Conservation (phyloP, 2,329 filamentous ascomycete species). For the Penicillium psychrosexuale region DNA sequence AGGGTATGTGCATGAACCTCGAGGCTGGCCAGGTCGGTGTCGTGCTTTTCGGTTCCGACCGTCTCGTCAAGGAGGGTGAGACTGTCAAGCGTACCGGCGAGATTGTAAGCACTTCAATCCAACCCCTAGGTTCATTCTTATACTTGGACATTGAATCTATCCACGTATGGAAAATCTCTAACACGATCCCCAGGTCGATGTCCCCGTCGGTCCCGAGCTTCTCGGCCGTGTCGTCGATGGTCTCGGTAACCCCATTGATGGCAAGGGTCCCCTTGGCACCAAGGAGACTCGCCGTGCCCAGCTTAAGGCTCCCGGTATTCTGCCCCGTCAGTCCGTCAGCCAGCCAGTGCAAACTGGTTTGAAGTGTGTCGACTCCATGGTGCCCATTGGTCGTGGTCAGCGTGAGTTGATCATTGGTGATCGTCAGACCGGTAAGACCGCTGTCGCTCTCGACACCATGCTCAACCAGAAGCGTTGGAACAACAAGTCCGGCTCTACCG, state of each 20-base stretch:
- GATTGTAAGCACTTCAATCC: conserved; percentile 68
- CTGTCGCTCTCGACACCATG: conserved; percentile 95
- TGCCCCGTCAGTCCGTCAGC: conserved; percentile 95
- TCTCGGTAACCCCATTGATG: conserved; percentile 98
- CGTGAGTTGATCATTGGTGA: conserved; percentile 99
- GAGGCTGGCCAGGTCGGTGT: conserved; percentile 99
- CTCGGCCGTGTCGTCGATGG: conserved; percentile 98
- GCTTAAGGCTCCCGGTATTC: conserved; percentile 97
- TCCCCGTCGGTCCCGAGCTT: conserved; percentile 87
- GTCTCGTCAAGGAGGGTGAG: conserved; percentile 99
- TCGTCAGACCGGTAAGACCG: conserved; percentile 99
- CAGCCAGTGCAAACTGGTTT: conserved; percentile 99
- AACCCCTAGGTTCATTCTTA: conserved; percentile 2
- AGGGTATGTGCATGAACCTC: conserved; percentile 99
- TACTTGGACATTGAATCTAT: neutral
- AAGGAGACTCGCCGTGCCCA: conserved; percentile 92
- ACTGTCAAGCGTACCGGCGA: conserved; percentile 99
- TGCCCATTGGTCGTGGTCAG: conserved; percentile 98
- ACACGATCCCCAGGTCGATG: conserved; percentile 68
- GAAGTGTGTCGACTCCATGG: conserved; percentile 99
- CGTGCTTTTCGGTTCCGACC: conserved; percentile 99
- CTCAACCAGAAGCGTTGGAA: conserved; percentile 99
- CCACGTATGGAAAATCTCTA: conserved; percentile 7
- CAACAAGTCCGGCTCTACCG: conserved; percentile 67
- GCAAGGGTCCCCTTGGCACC: conserved; percentile 95